Evolutionary conservation across 768 basidiomycete genomes (phyloP), one percentile per base, ranked within the genome.

Genomic region (Porpolomopsis calyptriformis): DNA sequence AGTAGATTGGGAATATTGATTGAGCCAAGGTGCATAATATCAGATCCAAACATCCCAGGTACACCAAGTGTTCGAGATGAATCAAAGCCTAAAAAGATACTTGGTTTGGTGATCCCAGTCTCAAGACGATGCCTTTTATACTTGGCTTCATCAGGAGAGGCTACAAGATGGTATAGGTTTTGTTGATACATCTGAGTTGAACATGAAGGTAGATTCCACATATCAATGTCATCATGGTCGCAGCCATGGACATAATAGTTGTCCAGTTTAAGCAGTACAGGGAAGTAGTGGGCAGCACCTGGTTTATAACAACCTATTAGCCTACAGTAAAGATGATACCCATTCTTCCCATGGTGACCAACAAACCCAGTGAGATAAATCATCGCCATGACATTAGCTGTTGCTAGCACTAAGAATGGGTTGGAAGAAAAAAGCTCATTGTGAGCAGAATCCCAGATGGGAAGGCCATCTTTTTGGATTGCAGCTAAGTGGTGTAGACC

Each of bases 21-120:
- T n/a, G n/a, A n/a, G n/a, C n/a, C n/a, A n/a, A 68, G 55, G 48
- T 73, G 69, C 71, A 76, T 76, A 0, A 63, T 20, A 47, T 76
- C 71, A 0, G 23, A 10, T 9, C 24, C 18, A 19, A 46, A 35
- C 7, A 4, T 7, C 2, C 18, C n/a, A 12, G 45, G 64, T 20
- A 0, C 57, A 54, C 40, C 71, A 75, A 0, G 62, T 64, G 19
- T 55, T 61, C 23, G 69, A 70, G 19, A n/a, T n/a, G n/a, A n/a
- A n/a, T n/a, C n/a, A 7, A 75, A 52, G 1, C 66, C 67, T 12
- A 54, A 53, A 18, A 74, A 60, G 8, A 74, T 55, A 1, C 53
- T 63, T 0, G 65, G 64, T 31, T 64, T 66, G 0, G 41, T 53
- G 9, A 72, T 55, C 0, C 70, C 69, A 1, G 65, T 70, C 3